Evolutionary conservation across 2,329 filamentous ascomycete genomes (phyloP).

Genomic region (Falciphora oryzae): DNA sequence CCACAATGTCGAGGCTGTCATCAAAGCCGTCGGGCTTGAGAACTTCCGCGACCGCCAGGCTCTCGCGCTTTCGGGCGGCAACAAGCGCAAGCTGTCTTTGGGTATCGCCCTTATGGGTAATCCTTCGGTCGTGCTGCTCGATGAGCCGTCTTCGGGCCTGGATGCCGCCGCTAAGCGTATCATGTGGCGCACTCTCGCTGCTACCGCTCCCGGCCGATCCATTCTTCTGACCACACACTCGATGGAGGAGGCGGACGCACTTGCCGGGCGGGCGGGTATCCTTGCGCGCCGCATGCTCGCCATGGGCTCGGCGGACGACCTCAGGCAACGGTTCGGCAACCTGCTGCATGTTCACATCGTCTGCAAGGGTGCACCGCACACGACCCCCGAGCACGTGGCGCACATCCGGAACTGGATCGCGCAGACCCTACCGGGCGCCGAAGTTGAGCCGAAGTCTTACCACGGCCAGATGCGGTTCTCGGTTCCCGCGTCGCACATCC

Average conservation of each 20-base stretch:
- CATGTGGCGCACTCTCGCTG: conserved; percentile 83
- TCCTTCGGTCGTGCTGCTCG: conserved; percentile 77
- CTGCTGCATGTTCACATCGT: conserved; percentile 78
- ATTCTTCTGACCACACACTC: conserved; percentile 86
- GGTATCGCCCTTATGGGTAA: conserved; percentile 93
- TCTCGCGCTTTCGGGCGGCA: conserved; percentile 75
- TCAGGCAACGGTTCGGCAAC: conserved; percentile 72
- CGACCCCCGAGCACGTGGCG: conserved; percentile 61
- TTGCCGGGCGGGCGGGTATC: conserved; percentile 79
- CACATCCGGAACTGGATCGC: conserved; percentile 61
- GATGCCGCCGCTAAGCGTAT: conserved; percentile 86
- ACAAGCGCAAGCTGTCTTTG: conserved; percentile 86
- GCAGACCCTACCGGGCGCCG: conserved; percentile 54
- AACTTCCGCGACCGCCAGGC: conserved; percentile 71
- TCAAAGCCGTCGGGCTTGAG: conserved; percentile 73
- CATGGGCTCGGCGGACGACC: conserved; percentile 65
- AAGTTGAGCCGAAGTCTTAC: conserved; percentile 67
- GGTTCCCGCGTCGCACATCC: conserved; percentile 49
- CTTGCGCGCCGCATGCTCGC: conserved; percentile 83
- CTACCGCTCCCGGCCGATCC: conserved; percentile 69
- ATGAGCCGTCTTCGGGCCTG: conserved; percentile 84
- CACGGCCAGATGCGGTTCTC: conserved; percentile 87
- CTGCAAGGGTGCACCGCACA: conserved; percentile 67
- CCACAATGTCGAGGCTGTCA: conserved; percentile 71
- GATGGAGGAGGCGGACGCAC: conserved; percentile 91